Evolutionary conservation across 495 filamentous ascomycete species (phyloP).

Genomic region (Articulospora tetracladia): DNA sequence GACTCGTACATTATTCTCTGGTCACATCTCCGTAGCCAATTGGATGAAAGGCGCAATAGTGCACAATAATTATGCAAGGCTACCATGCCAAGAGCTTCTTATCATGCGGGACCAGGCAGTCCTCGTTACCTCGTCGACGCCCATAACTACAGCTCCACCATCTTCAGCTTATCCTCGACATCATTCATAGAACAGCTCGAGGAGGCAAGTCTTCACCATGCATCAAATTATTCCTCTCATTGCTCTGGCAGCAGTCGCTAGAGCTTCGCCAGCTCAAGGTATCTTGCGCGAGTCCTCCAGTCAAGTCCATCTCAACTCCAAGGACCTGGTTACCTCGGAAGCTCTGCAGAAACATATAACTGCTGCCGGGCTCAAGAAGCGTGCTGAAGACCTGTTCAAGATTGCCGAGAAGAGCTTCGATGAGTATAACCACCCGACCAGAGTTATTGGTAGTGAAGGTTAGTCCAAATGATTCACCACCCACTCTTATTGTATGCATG

Average conservation of each 20-base stretch:
- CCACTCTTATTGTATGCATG: background rate
- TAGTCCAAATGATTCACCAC: constrained; percentile 17
- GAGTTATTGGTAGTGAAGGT: constrained; percentile 62
- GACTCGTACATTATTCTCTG: background rate
- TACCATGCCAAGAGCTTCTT: background rate
- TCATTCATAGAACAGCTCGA: background rate
- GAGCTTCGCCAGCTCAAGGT: constrained; percentile 16
- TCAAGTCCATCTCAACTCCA: constrained; percentile 14
- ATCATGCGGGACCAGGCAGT: background rate
- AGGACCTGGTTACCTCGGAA: constrained; percentile 40
- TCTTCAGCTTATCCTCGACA: background rate
- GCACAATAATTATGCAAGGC: background rate
- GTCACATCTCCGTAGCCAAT: background rate
- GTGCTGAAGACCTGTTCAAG: constrained; percentile 52
- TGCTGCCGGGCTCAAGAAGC: constrained; percentile 43
- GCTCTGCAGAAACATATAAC: constrained; percentile 50
- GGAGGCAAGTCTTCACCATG: constrained; percentile 6
- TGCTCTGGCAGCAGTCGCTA: constrained; percentile 6
- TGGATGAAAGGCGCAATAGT: background rate
- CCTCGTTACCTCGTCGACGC: background rate
- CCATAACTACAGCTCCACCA: background rate
- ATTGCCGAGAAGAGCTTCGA: constrained; percentile 49
- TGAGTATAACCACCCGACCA: constrained; percentile 57
- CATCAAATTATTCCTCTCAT: constrained; percentile 13
- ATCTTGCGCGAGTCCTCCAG: constrained; percentile 6